Conservation (phyloP, 495 filamentous ascomycete genomes). For the Aspergillus leporis region DNA sequence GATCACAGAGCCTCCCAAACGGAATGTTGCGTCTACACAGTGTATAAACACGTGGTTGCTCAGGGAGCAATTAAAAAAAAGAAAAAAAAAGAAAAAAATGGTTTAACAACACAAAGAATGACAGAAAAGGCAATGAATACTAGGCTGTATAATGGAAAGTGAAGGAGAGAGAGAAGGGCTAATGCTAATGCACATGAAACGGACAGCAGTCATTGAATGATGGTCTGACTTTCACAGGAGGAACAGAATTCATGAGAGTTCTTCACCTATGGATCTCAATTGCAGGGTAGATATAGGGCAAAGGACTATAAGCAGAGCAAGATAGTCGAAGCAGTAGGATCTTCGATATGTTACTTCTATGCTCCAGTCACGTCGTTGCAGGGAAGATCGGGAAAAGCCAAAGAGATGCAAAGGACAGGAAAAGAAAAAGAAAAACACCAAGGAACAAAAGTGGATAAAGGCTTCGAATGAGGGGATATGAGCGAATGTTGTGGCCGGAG, state of each 20-base stretch:
- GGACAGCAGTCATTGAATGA: slow-evolving; percentile 29
- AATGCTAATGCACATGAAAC: slow-evolving; percentile 18
- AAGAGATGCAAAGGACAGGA: slow-evolving; percentile 16
- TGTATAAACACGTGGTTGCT: slow-evolving; percentile 27
- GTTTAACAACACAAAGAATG: slow-evolving; percentile 24
- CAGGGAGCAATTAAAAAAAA: slow-evolving; percentile 21
- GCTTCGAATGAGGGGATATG: slow-evolving; percentile 18
- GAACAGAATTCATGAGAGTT: slow-evolving; percentile 13
- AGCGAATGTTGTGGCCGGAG: slow-evolving; percentile 21
- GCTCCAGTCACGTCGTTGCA: slow-evolving; percentile 15
- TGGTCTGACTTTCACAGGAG: slow-evolving; percentile 16
- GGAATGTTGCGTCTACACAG: slow-evolving; percentile 29
- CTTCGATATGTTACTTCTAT: slow-evolving; percentile 15
- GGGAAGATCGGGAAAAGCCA: slow-evolving; percentile 7
- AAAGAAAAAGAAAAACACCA: slow-evolving; percentile 19
- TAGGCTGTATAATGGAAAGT: slow-evolving; percentile 17
- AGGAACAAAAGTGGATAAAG: slow-evolving; percentile 23
- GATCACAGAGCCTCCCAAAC: slow-evolving; percentile 36
- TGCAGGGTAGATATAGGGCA: slow-evolving; percentile 6
- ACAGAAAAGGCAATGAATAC: slow-evolving; percentile 15
- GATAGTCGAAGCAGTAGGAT: slow-evolving; percentile 1
- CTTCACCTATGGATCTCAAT: slow-evolving; percentile 9
- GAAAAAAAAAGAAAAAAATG: too few relatives aligned
- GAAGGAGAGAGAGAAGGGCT: slow-evolving; percentile 14
- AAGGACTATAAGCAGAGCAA: background rate